These are phyloP conservation scores for Carex kokanica DNA, from an alignment of 176 grass and related monocot species.

Conservation along the genomic window DNA sequence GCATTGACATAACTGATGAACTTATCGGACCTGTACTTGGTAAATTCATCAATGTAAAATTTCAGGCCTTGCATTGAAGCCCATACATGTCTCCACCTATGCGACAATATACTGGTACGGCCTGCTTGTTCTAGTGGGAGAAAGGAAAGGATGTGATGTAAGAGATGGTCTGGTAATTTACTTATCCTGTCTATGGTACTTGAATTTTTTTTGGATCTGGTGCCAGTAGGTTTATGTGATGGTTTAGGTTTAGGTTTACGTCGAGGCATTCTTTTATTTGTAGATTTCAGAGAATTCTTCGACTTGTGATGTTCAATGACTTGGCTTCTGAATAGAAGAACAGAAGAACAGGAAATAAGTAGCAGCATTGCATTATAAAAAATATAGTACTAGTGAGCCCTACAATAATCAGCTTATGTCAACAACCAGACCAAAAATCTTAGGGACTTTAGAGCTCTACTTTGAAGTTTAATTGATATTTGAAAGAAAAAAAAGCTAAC, in stretches of 20 bases:
- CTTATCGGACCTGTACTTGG: not conserved
- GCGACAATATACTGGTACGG: conserved; percentile 24
- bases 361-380: not conserved
- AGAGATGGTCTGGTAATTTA: conserved; percentile 13
- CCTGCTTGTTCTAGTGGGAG: conserved; percentile 8
- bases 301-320: not conserved
- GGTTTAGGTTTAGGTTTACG: not conserved
- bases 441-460: too few species aligned
- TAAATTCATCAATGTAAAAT: conserved; percentile 18
- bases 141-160: conserved; percentile 25
- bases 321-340: not conserved
- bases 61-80: not conserved
- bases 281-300: not conserved
- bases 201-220: not conserved
- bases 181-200: conserved; percentile 5
- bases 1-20: conserved; percentile 18
- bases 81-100: conserved; percentile 27
- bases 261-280: not conserved
- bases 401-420: not conserved
- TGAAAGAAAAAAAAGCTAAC: too few species aligned
- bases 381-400: not conserved
- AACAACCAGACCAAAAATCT: too few species aligned
- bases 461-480: too few species aligned
- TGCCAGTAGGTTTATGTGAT: not conserved
- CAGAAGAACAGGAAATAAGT: not conserved